Percentiles rank a stretch among this genome's conserved stretches.
These are phyloP conservation scores for Ceratocystis huliohia DNA, from an alignment of 2,329 filamentous ascomycete species.

Conservation along the genomic window DNA sequence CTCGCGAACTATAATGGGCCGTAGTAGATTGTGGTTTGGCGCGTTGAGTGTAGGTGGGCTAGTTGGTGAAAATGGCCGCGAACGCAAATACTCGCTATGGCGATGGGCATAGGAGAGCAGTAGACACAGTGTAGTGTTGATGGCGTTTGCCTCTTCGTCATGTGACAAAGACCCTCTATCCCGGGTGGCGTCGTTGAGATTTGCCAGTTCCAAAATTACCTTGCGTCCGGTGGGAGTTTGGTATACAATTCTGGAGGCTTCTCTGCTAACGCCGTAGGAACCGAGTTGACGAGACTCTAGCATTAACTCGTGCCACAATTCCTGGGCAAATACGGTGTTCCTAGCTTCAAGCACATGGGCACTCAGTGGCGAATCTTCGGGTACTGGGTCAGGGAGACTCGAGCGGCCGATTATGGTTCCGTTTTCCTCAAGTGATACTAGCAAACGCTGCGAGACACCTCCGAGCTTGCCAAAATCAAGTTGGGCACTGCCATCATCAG, in stretches of 20 bases:
- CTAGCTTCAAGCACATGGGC: conserved; percentile 60
- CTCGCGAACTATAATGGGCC: conserved; percentile 39
- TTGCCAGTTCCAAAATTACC: conserved; percentile 56
- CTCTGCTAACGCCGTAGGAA: conserved; percentile 55
- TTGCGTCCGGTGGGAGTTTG: conserved; percentile 40
- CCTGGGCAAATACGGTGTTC: conserved; percentile 69
- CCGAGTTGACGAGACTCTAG: conserved; percentile 65
- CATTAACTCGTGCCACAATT: conserved; percentile 81
- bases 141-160: conserved; percentile 47
- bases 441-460: conserved; percentile 45
- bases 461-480: conserved; percentile 52
- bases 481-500: conserved; percentile 59
- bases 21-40: conserved; percentile 38
- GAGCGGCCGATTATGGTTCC: conserved; percentile 47
- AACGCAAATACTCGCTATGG: conserved; percentile 57
- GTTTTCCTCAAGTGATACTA: conserved; percentile 49
- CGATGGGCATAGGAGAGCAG: conserved; percentile 69
- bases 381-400: conserved; percentile 33
- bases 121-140: conserved; percentile 57
- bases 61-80: conserved; percentile 39
- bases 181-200: conserved; percentile 36
- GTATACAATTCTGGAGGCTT: conserved; percentile 45
- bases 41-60: conserved; percentile 29
- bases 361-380: conserved; percentile 46
- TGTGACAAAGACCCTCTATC: conserved; percentile 29